Conservation (phyloP, 805 yeast genomes). For the Teunomyces stri region DNA sequence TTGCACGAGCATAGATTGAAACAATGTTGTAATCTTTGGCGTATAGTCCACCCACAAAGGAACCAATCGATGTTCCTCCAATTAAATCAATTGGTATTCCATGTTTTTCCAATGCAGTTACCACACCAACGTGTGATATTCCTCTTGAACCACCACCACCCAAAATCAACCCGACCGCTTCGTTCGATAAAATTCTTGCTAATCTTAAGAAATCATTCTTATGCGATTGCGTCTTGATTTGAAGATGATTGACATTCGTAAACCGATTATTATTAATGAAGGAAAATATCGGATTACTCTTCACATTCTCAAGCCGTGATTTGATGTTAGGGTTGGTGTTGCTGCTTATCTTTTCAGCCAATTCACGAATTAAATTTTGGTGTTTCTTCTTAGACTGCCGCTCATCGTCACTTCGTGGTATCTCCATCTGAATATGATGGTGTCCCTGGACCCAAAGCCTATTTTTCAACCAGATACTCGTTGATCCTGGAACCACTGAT, state of each 20-base stretch:
- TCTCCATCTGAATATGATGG: constrained; percentile 80
- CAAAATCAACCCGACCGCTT: constrained; percentile 88
- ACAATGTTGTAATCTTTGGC: constrained; percentile 91
- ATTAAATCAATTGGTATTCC: constrained; percentile 92
- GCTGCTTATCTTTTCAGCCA: constrained; percentile 34
- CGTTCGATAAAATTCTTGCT: constrained; percentile 87
- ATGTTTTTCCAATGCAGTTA: constrained; percentile 84
- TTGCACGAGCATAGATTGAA: constrained; percentile 85
- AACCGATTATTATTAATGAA: constrained; percentile 23
- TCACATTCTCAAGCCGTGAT: constrained; percentile 30
- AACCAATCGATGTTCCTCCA: constrained; percentile 96
- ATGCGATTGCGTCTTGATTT: constrained; percentile 46
- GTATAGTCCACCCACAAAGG: constrained; percentile 92
- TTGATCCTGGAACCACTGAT: constrained; percentile 79
- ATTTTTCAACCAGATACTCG: constrained; percentile 78
- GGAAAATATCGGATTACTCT: constrained; percentile 26
- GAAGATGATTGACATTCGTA: constrained; percentile 16
- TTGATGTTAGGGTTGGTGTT: constrained; percentile 35
- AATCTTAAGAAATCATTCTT: constrained; percentile 87
- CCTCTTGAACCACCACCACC: constrained; percentile 99
- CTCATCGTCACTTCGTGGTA: constrained; percentile 20
- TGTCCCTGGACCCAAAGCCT: constrained; percentile 91
- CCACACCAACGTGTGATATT: constrained; percentile 84
- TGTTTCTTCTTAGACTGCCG: constrained; percentile 14
- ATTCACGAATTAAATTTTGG: constrained; percentile 28